Evolutionary conservation across 169 alveolate species (phyloP).

Genomic region (Plasmodium vivax): DNA sequence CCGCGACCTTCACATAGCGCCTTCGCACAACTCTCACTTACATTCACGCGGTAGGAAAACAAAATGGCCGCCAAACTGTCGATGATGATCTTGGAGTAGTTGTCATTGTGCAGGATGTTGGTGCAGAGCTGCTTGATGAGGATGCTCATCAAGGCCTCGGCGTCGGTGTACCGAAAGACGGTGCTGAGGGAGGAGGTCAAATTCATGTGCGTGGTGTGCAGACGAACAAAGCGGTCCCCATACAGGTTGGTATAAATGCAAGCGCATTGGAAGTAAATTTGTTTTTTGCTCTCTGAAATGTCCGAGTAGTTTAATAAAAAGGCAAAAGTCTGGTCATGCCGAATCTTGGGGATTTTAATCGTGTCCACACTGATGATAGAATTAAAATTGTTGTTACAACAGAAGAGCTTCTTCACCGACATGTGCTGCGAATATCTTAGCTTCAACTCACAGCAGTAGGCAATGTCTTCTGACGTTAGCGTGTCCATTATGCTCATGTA

Average conservation of each 20-base stretch:
- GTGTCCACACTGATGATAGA: constrained; percentile 77
- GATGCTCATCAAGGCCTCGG: constrained; percentile 78
- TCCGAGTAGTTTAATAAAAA: constrained; percentile 77
- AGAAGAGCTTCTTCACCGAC: constrained; percentile 72
- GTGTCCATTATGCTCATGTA: constrained; percentile 68
- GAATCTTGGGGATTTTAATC: constrained; percentile 78
- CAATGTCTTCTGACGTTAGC: constrained; percentile 72
- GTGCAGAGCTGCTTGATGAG: constrained; percentile 77
- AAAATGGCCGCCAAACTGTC: constrained; percentile 50
- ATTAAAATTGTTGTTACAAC: constrained; percentile 79
- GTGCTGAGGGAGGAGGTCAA: constrained; percentile 76
- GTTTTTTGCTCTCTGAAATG: constrained; percentile 69
- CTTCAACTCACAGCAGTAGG: constrained; percentile 82
- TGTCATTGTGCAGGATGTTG: constrained; percentile 57
- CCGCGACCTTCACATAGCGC: too few relatives aligned
- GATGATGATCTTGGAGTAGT: constrained; percentile 40
- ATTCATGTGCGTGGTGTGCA: constrained; percentile 78
- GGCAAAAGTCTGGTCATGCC: constrained; percentile 81
- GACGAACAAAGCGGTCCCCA: constrained; percentile 78
- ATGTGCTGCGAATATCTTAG: constrained; percentile 77
- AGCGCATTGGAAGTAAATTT: constrained; percentile 80
- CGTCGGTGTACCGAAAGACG: constrained; percentile 77
- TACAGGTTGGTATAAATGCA: constrained; percentile 78
- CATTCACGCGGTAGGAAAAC: constrained; percentile 63
- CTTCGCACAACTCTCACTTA: background rate